Evolutionary conservation across 225 moss, liverwort and hornwort species (phyloP).

Genomic region (Neckera pumila): DNA sequence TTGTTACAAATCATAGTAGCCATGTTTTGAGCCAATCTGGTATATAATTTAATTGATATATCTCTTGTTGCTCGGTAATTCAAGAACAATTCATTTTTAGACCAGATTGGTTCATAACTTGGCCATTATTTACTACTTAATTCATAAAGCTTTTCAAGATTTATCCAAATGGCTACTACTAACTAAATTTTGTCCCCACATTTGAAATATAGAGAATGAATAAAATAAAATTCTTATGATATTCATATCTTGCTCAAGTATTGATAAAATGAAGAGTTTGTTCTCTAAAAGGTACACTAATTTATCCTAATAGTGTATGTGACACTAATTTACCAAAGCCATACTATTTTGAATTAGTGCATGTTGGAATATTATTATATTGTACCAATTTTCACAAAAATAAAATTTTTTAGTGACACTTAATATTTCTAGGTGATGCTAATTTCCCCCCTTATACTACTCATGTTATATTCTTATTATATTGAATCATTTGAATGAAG

Average conservation of each 20-base stretch:
- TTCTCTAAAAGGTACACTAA: neutral
- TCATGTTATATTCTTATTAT: too few species aligned
- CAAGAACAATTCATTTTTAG: fast-evolving
- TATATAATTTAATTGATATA: neutral
- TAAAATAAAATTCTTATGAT: neutral
- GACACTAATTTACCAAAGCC: neutral
- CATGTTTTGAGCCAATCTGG: neutral
- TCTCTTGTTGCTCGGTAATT: neutral
- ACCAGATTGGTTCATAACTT: neutral
- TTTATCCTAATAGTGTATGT: neutral
- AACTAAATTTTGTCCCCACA: neutral
- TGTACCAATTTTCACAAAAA: neutral
- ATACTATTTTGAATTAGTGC: neutral
- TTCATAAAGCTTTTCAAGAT: neutral
- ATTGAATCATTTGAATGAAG: neutral
- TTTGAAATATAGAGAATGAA: neutral
- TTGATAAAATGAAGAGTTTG: neutral
- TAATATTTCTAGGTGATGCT: neutral
- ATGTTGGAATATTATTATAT: neutral
- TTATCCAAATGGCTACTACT: too few species aligned
- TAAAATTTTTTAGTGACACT: too few species aligned
- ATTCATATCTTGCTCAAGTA: neutral
- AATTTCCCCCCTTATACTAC: too few species aligned
- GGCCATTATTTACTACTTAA: too few species aligned
- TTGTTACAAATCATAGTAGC: fast-evolving